Base-by-base conservation (phyloP, 2,329 filamentous ascomycete genomes). In the Curvularia sp. region DNA sequence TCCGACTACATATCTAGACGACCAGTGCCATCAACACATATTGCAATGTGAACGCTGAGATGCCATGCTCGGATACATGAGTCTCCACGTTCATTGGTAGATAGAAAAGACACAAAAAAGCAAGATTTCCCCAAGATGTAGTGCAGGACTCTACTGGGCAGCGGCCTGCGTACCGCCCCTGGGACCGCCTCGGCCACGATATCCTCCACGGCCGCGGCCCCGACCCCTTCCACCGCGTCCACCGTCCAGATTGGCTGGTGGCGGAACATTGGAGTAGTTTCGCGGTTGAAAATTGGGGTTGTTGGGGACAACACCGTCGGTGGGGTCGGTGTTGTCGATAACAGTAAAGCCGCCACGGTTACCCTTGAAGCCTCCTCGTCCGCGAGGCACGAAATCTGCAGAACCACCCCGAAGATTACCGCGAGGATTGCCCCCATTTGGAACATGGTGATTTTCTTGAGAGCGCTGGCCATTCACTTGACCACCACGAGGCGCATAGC, bases 211-310 rank as follows among this genome's bases (percentile, higher is more conserved):
- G 13, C 71, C 71, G 23, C 72, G 66, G 2, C 73, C 70, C 25
- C 74, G 66, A 7, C 75, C 74, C 30, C 75, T 65, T 15, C 71
- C 65, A 54, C 72, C 67, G 36, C 69, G 63, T 18, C 60, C 55
- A 34, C 64, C 68, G 47, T 77, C 73, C 38, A 78, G 54, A 19
- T 61, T 74, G 18, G 74, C 65, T 5, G 77, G 77, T 6, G 77
- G 77, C 9, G 77, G 73, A 2, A 77, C 75, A 45, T 66, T 74
- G 15, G 66, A 73, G 64, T 79, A 79, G 57, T 69, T 73, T 50
- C 84, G 82, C 4, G 84, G 83, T 27, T 80, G 78, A 76, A 87
- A 87, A 49, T 81, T 79, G 1, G 82, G 83, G 68, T 86, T 87
- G 67, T 83, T 81, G 54, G 79, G 73, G 15, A 86, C 69, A 2